Evolutionary conservation across 768 basidiomycete species (phyloP).

Genomic region (Phanerochaete carnosa): DNA sequence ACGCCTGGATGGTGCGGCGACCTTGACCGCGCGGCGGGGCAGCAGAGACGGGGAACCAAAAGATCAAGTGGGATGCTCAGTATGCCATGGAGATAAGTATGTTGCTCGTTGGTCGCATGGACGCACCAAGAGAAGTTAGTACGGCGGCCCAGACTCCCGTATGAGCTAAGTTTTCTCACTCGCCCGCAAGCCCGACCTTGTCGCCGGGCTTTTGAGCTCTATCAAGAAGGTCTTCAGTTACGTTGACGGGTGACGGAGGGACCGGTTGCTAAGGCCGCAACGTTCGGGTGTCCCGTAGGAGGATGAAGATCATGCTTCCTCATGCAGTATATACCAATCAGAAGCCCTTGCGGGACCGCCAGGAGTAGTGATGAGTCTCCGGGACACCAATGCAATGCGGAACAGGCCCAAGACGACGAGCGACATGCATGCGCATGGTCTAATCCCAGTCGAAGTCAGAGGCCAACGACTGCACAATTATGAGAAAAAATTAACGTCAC

Average conservation of each 20-base stretch:
- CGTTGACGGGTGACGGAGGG: conserved; percentile 1
- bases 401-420: background rate
- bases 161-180: background rate
- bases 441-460: background rate
- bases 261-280: conserved; percentile 3
- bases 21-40: conserved; percentile 4
- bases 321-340: background rate
- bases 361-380: background rate
- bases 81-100: conserved; percentile 1
- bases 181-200: background rate
- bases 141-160: background rate
- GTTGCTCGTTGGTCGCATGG: background rate
- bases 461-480: background rate
- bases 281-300: background rate
- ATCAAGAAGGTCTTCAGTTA: conserved; percentile 1
- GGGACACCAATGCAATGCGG: background rate
- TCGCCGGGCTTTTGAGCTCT: background rate
- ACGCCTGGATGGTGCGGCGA: background rate
- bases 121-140: background rate
- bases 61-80: background rate
- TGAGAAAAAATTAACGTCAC: background rate
- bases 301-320: background rate
- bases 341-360: background rate
- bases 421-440: background rate
- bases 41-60: conserved; percentile 3